phyloP scores from a whole-genome alignment of 2,329 filamentous ascomycete species.

The Paecilomyces dactylethromorphus region DNA sequence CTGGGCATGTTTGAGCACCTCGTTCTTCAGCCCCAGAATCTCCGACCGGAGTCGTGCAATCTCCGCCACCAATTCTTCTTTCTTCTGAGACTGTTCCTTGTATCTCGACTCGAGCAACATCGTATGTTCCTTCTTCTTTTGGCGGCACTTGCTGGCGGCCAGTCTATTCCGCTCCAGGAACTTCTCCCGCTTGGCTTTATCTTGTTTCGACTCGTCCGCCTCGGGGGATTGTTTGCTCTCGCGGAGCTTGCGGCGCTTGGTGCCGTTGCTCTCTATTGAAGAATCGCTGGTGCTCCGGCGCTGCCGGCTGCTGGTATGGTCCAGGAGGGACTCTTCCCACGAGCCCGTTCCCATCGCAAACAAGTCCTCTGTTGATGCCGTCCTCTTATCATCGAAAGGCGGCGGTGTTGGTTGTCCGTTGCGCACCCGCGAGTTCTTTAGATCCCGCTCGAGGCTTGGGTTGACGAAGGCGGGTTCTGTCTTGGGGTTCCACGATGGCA shows the following conservation, averaged over 20 bases:
- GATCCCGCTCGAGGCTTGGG: conserved; percentile 21
- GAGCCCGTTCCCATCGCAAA: conserved; percentile 6
- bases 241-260: conserved; percentile 14
- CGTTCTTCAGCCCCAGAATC: conserved; percentile 32
- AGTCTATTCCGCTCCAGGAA: conserved; percentile 55
- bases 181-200: conserved; percentile 40
- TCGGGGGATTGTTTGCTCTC: conserved; percentile 13
- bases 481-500: conserved; percentile 19
- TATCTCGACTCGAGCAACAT: conserved; percentile 41
- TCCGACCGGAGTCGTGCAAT: conserved; percentile 30
- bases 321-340: not conserved
- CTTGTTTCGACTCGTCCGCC: conserved; percentile 17
- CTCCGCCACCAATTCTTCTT: conserved; percentile 22
- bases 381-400: conserved; percentile 22
- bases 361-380: not conserved
- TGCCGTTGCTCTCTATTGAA: conserved; percentile 9
- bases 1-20: conserved; percentile 32
- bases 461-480: conserved; percentile 18
- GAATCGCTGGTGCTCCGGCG: conserved; percentile 6
- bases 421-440: conserved; percentile 29
- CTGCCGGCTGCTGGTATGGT: not conserved
- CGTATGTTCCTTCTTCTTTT: conserved; percentile 56
- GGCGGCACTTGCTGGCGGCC: conserved; percentile 55
- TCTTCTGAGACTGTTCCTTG: conserved; percentile 29
- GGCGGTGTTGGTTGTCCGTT: conserved; percentile 34